Percentiles rank a stretch among this genome's conserved stretches.
These are phyloP conservation scores for Asterionellopsis glacialis DNA, from an alignment of 108 stramenopile genomes.

Conservation along the genomic window DNA sequence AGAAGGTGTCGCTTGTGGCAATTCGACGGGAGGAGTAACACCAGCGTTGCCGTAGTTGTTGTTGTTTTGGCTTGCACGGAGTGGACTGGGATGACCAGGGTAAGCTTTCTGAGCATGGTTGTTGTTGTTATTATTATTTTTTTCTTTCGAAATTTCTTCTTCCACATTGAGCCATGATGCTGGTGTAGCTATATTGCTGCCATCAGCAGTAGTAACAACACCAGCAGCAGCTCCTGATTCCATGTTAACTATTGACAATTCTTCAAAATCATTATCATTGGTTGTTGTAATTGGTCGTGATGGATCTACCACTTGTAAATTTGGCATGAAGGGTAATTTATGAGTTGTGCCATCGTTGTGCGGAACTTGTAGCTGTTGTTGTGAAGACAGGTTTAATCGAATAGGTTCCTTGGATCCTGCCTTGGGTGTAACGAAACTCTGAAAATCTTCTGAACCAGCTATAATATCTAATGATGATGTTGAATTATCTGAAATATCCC, in stretches of 20 bases:
- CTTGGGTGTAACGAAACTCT: too few species aligned
- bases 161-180: too few species aligned
- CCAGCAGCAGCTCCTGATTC: slow-evolving; percentile 25
- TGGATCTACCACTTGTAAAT: background rate
- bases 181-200: too few species aligned
- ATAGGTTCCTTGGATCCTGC: too few species aligned
- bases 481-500: too few species aligned
- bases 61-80: slow-evolving; percentile 7
- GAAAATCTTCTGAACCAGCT: too few species aligned
- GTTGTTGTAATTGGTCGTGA: background rate
- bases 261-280: slow-evolving; percentile 24
- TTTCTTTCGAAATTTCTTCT: slow-evolving; percentile 4
- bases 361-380: background rate
- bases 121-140: too few species aligned
- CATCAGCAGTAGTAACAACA: too few species aligned
- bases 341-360: background rate
- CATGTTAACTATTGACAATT: slow-evolving; percentile 37
- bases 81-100: background rate
- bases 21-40: background rate
- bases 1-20: background rate
- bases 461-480: too few species aligned
- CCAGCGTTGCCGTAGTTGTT: background rate
- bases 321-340: background rate
- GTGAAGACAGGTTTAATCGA: background rate
- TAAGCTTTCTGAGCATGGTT: background rate